Evolutionary conservation across 306 rosid genomes (phyloP).

Genomic region (Hippophae tibetana): DNA sequence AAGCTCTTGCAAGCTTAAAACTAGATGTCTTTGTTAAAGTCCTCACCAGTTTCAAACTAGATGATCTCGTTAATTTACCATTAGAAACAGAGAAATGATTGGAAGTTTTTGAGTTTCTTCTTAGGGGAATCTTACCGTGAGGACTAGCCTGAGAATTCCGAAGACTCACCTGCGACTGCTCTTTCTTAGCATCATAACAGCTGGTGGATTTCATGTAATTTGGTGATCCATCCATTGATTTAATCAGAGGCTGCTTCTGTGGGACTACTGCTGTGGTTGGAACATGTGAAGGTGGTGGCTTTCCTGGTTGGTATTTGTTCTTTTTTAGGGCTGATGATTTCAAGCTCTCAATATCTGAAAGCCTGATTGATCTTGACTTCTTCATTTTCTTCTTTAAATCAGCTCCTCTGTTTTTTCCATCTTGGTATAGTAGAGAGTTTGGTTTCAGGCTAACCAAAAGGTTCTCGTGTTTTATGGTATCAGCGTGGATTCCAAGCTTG

Average conservation of each 20-base stretch:
- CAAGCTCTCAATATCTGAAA: slow-evolving; percentile 49
- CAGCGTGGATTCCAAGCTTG: slow-evolving; percentile 64
- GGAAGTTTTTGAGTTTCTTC: slow-evolving; percentile 26
- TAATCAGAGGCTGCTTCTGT: slow-evolving; percentile 33
- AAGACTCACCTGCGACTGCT: slow-evolving; percentile 47
- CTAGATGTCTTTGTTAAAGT: slow-evolving; percentile 62
- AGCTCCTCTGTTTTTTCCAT: slow-evolving; percentile 53
- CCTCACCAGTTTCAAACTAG: slow-evolving; percentile 53
- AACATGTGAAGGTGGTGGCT: slow-evolving; percentile 30
- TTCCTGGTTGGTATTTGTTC: slow-evolving; percentile 34
- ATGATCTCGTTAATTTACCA: slow-evolving; percentile 33
- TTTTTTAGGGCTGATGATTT: slow-evolving; percentile 28
- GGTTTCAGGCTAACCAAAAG: slow-evolving; percentile 33
- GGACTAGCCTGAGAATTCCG: slow-evolving; percentile 29
- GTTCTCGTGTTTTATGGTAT: slow-evolving; percentile 47
- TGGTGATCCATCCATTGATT: slow-evolving; percentile 46
- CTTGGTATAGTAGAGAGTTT: slow-evolving; percentile 44
- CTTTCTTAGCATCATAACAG: slow-evolving; percentile 78
- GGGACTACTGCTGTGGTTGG: slow-evolving; percentile 20
- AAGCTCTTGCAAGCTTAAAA: slow-evolving; percentile 52
- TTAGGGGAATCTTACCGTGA: slow-evolving; percentile 26
- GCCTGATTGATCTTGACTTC: slow-evolving; percentile 52
- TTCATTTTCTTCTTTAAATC: slow-evolving; percentile 86
- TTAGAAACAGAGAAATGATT: slow-evolving; percentile 27
- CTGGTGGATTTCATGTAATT: slow-evolving; percentile 97